Conservation (phyloP, 2,329 filamentous ascomycete species). For the Ceratocystiopsis sp. region DNA sequence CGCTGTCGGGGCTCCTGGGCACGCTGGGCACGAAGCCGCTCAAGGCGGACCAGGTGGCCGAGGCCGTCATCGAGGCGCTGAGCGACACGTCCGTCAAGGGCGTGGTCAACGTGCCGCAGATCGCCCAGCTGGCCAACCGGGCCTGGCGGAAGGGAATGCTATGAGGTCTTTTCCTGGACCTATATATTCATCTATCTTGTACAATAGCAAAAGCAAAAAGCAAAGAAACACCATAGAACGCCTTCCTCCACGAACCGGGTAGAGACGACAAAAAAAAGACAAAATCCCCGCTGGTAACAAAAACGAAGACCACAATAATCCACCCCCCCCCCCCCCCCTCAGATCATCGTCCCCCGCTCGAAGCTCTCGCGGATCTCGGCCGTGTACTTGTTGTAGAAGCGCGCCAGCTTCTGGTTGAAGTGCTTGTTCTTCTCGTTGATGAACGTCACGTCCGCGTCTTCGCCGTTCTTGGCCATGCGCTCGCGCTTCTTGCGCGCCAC, state of each 20-base stretch:
- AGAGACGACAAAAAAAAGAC: background rate
- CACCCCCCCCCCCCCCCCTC: conserved; percentile 14
- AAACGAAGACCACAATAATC: too few relatives aligned
- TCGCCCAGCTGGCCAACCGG: conserved; percentile 64
- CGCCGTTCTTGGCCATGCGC: conserved; percentile 58
- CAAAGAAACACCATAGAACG: background rate
- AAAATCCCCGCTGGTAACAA: background rate
- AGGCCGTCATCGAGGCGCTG: conserved; percentile 78
- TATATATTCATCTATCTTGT: background rate
- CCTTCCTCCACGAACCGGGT: background rate
- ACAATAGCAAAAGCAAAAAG: background rate
- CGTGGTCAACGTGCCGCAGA: conserved; percentile 58
- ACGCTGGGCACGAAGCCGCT: conserved; percentile 72
- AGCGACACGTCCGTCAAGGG: conserved; percentile 57
- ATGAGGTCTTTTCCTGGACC: conserved; percentile 22
- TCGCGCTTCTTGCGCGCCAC: conserved; percentile 75
- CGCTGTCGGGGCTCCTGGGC: conserved; percentile 62
- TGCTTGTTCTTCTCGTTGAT: conserved; percentile 99
- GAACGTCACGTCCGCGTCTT: conserved; percentile 86
- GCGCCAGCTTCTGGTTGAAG: conserved; percentile 91
- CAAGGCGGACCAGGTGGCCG: conserved; percentile 71
- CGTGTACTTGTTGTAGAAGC: conserved; percentile 99
- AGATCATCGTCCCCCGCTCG: conserved; percentile 93
- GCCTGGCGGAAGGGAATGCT: conserved; percentile 87
- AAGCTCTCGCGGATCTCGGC: conserved; percentile 94